Base-by-base conservation (phyloP, 345 rosid genomes). In the Carallia pectinifolia region DNA sequence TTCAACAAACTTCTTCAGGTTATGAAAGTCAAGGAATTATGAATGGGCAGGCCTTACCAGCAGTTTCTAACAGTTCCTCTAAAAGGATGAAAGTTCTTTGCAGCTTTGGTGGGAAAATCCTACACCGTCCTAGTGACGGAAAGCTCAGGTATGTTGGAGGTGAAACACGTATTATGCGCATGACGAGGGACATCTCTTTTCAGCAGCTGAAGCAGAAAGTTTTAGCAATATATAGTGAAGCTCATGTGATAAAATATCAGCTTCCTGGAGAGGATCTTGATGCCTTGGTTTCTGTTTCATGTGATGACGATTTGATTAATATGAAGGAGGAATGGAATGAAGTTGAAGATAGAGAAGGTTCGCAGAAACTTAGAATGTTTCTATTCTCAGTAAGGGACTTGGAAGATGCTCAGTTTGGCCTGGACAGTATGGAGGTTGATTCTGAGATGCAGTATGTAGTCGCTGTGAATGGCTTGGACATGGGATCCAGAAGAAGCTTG, bases 221-320 rank as follows among this genome's bases (percentile, higher is more conserved):
- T 60, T 70, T 86, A 74, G 81, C 79, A 36, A 86, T 93, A 56
- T 89, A 86, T 84, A 74, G 78, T 52, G 89, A 86, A 75, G 67
- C 88, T 78, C 83, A 78, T 68, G 83, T 84, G 48, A 86, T 90
- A 5, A 93, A 89, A 81, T 93, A 93, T 79, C 98, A 93, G 77
- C 98, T 93, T 77, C 98, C 97, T 74, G 98, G 95, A 23, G 98
- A 93, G 83, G 97, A 93, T 75, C 84, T 93, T 68, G 98, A 93
- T 67, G 91, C 98, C 3, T 82, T 93, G 83, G 96, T 93, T 67
- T 93, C 98, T 79, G 90, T 93, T 67, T 85, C 97, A 7, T 85
- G 89, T 65, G 89, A 89, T 53, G 98, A 93, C 73, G 98, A 93
- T 85, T 87, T 93, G 71, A 82, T 74, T 73, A 93, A 90, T 74